These are phyloP conservation scores for Cladosporium halotolerans DNA, from an alignment of 2,329 filamentous ascomycete species.

Conservation along the genomic window DNA sequence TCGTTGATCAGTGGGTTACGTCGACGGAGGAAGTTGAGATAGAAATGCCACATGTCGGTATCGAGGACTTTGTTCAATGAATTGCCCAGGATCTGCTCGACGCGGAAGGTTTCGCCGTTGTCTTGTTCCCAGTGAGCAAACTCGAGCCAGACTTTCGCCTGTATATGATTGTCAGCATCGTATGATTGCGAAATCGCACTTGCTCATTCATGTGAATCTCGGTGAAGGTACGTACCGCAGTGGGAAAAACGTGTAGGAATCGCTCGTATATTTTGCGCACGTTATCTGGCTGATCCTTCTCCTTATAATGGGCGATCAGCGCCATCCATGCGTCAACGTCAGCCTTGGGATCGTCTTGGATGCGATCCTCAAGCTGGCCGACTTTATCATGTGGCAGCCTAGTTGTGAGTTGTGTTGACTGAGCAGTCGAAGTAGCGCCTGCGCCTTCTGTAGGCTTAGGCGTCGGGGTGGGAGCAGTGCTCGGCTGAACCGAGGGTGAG, in stretches of 20 bases:
- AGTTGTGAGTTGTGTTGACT: slow-evolving; percentile 25
- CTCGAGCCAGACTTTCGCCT: slow-evolving; percentile 89
- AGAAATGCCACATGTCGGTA: slow-evolving; percentile 84
- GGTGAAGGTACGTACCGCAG: slow-evolving; percentile 60
- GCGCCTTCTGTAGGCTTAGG: slow-evolving; percentile 12
- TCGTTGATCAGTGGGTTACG: slow-evolving; percentile 83
- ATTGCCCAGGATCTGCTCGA: slow-evolving; percentile 77
- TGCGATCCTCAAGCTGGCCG: slow-evolving; percentile 78
- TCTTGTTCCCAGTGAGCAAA: slow-evolving; percentile 88
- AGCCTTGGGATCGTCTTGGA: slow-evolving; percentile 86
- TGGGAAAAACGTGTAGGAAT: slow-evolving; percentile 82
- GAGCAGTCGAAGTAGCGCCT: slow-evolving; percentile 14
- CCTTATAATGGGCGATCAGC: slow-evolving; percentile 78
- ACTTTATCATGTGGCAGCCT: slow-evolving; percentile 67
- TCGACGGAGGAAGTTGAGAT: slow-evolving; percentile 90
- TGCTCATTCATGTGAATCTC: not conserved
- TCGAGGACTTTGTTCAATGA: slow-evolving; percentile 74
- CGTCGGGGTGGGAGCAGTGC: slow-evolving; percentile 12
- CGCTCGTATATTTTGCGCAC: slow-evolving; percentile 74
- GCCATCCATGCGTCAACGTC: slow-evolving; percentile 88
- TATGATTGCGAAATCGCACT: not conserved
- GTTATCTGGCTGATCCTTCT: slow-evolving; percentile 74
- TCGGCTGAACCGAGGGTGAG: slow-evolving; percentile 40
- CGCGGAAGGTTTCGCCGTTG: slow-evolving; percentile 70
- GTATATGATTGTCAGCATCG: not conserved